A percentile compares a stretch with the other conserved stretches of the same genome.
Evolutionary conservation across 371 early-diverging fungal species (phyloP).

Genomic region (Umbelopsis sp.): DNA sequence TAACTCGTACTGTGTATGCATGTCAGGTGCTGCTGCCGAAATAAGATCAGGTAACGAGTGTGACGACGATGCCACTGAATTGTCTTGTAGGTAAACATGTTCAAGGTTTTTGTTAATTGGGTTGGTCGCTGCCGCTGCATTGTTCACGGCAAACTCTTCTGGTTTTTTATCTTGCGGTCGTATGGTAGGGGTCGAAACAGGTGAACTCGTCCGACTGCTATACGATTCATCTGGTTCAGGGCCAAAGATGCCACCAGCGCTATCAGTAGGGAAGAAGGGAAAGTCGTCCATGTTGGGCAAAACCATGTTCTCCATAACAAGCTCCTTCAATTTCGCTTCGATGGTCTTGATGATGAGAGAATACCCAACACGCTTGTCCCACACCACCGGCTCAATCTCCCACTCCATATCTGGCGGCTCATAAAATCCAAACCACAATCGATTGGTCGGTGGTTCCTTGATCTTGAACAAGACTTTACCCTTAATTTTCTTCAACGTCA

Average conservation of each 20-base stretch:
- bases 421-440: slow-evolving; percentile 90
- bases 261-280: slow-evolving; percentile 75
- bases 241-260: slow-evolving; percentile 67
- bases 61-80: slow-evolving; percentile 27
- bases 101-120: no score
- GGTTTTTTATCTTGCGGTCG: background rate
- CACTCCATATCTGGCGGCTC: slow-evolving; percentile 81
- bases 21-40: slow-evolving; percentile 28
- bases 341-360: slow-evolving; percentile 84
- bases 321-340: slow-evolving; percentile 81
- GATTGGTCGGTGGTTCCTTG: slow-evolving; percentile 85
- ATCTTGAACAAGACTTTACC: slow-evolving; percentile 81
- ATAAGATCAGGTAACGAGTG: slow-evolving; percentile 36
- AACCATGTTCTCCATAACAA: slow-evolving; percentile 81
- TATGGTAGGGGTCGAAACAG: no score
- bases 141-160: background rate
- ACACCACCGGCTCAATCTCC: slow-evolving; percentile 85
- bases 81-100: slow-evolving; percentile 20
- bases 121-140: background rate
- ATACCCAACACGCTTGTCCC: slow-evolving; percentile 81
- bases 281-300: slow-evolving; percentile 92
- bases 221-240: background rate
- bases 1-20: slow-evolving; percentile 15
- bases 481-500: slow-evolving; percentile 68
- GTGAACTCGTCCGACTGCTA: background rate